A percentile compares a stretch with the other conserved stretches of the same genome.
phyloP scores from a whole-genome alignment of 306 rosid genomes.

The Elaeagnus macrophylla region DNA sequence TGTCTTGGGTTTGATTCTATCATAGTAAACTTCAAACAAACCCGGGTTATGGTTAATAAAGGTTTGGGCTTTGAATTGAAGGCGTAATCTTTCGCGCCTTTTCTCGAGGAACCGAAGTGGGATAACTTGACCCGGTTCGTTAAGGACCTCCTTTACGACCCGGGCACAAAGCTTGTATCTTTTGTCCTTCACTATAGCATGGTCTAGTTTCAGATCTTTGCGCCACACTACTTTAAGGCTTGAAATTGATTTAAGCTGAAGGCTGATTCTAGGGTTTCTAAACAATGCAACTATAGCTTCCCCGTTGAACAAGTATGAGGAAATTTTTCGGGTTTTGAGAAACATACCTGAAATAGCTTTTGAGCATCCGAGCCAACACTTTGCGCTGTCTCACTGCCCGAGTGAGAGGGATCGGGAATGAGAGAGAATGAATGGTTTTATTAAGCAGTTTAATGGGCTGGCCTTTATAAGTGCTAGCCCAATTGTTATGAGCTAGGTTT shows the following conservation, averaged over 20 bases:
- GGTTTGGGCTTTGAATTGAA: slow-evolving; percentile 28
- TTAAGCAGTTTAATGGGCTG: background rate
- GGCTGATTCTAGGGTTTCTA: slow-evolving; percentile 17
- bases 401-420: background rate
- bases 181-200: slow-evolving; percentile 62
- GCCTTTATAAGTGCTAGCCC: background rate
- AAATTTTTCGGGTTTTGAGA: slow-evolving; percentile 18
- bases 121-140: slow-evolving; percentile 51
- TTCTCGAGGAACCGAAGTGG: slow-evolving; percentile 55
- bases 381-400: background rate
- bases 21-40: slow-evolving; percentile 49
- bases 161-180: slow-evolving; percentile 46
- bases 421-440: background rate
- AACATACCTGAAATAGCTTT: slow-evolving; percentile 32
- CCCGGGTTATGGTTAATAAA: slow-evolving; percentile 55
- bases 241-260: slow-evolving; percentile 29
- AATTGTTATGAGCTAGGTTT: background rate
- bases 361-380: background rate
- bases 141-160: slow-evolving; percentile 54
- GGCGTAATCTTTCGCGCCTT: slow-evolving; percentile 68
- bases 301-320: slow-evolving; percentile 14
- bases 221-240: slow-evolving; percentile 87
- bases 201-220: slow-evolving; percentile 60
- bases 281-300: background rate
- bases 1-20: slow-evolving; percentile 68